Conservation (phyloP, 805 yeast genomes). For the Suhomyces vadensis region DNA sequence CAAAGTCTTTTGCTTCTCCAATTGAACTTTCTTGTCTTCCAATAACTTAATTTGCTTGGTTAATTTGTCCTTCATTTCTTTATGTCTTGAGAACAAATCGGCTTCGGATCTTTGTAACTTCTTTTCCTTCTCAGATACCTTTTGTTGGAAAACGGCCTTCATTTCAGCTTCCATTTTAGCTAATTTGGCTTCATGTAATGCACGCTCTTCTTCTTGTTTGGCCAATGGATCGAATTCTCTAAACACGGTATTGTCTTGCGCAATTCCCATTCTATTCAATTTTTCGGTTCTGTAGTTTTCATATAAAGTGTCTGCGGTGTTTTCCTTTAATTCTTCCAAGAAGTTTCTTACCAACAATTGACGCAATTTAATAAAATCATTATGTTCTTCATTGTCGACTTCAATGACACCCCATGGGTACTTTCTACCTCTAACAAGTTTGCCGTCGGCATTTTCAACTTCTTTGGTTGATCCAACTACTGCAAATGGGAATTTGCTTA, state of each 20-base stretch:
- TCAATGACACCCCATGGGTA: constrained; percentile 98
- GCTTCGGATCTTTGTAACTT: constrained; percentile 96
- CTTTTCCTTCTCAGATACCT: constrained; percentile 95
- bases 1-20: constrained; percentile 61
- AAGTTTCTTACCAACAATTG: constrained; percentile 86
- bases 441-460: constrained; percentile 71
- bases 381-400: constrained; percentile 90
- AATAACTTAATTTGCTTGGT: constrained; percentile 83
- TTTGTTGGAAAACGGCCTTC: constrained; percentile 95
- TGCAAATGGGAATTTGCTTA: constrained; percentile 84
- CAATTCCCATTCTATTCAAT: constrained; percentile 77
- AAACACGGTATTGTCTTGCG: constrained; percentile 91
- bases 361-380: constrained; percentile 87
- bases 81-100: constrained; percentile 91
- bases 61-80: constrained; percentile 95
- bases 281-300: constrained; percentile 89
- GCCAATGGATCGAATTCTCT: constrained; percentile 90
- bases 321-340: constrained; percentile 90
- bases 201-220: constrained; percentile 91
- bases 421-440: constrained; percentile 82
- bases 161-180: constrained; percentile 94
- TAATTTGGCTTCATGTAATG: constrained; percentile 88
- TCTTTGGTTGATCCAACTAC: constrained; percentile 85
- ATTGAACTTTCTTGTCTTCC: constrained; percentile 85
- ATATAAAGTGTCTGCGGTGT: constrained; percentile 72